Base-by-base conservation (phyloP, 805 yeast genomes). In the Komagataella phaffii region DNA sequence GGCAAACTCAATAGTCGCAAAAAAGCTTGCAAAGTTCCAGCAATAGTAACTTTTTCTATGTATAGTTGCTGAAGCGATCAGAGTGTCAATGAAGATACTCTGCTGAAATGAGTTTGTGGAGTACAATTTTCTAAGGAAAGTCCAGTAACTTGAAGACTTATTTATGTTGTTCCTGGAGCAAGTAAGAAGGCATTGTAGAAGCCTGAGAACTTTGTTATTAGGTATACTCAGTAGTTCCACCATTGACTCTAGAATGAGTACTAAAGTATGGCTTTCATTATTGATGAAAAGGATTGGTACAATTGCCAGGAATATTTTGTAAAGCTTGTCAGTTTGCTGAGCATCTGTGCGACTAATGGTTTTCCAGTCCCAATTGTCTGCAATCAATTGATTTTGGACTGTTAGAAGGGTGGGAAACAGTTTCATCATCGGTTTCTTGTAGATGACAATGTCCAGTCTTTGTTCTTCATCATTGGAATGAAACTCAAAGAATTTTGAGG, bases 1-100 rank as follows among this genome's bases (percentile, higher is more conserved):
- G 47, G 12, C 43, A 43, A 50, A 52, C 51, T 12, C 49, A 17
- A 21, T 30, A 17, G 44, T 30, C 24, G 59, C 48, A 17, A 64
- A 50, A 61, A 66, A 61, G 24, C 73, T 61, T 3, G 73, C 62
- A 53, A 68, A 64, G n/a, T 62, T 58, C 69, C 75, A 68, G 0
- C 80, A 77, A 51, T 76, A 76, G 57, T 77, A 77, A 57, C 75
- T 77, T 46, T 67, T 57, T 7, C 71, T 72, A 56, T 77, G 82
- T 10, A 59, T 53, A 21, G 53, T 58, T 0, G 69, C 68, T 0
- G 81, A 72, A 7, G 49, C 49, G 1, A 63, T 51, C 1, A 75
- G 64, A 1, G 56, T 49, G 3, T 53, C 53, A 7, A 55, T 10
- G 14, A 54, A 21, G 12, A 14, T 44, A 45, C 24, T 44, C 40